Conservation (phyloP, 2,329 filamentous ascomycete genomes). For the Myriosclerotinia duriaeana region DNA sequence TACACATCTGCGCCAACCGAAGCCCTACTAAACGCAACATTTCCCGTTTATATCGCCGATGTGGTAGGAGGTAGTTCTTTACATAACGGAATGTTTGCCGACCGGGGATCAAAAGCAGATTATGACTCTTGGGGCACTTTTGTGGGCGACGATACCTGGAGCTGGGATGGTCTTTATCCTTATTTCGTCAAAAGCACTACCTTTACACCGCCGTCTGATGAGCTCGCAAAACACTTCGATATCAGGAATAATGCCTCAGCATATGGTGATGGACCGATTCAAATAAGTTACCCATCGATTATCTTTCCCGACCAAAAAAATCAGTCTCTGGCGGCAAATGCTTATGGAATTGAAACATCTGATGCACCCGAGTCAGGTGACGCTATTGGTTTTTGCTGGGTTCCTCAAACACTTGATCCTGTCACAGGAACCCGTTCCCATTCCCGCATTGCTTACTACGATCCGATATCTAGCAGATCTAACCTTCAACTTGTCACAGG, state of each 20-base stretch:
- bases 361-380: conserved; percentile 17
- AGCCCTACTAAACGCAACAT: not conserved
- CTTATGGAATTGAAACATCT: conserved; percentile 7
- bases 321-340: conserved; percentile 15
- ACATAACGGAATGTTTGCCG: conserved; percentile 44
- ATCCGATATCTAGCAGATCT: conserved; percentile 7
- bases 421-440: conserved; percentile 7
- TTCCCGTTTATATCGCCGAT: conserved; percentile 25
- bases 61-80: conserved; percentile 43
- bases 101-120: conserved; percentile 28
- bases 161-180: conserved; percentile 43
- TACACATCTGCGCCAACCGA: conserved; percentile 4
- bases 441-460: conserved; percentile 17
- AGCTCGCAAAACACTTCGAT: not conserved
- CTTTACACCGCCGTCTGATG: conserved; percentile 2
- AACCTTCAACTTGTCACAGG: conserved; percentile 12
- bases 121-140: conserved; percentile 45
- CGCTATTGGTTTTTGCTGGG: conserved; percentile 9
- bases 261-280: conserved; percentile 5
- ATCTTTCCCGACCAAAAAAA: conserved; percentile 12
- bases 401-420: conserved; percentile 14
- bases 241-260: conserved; percentile 12
- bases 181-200: conserved; percentile 43
- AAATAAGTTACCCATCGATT: conserved; percentile 14
- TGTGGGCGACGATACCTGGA: conserved; percentile 41